Evolutionary conservation across 2,329 filamentous ascomycete genomes (phyloP), one percentile per base, ranked within the genome.

Genomic region (Cercospora zeina): DNA sequence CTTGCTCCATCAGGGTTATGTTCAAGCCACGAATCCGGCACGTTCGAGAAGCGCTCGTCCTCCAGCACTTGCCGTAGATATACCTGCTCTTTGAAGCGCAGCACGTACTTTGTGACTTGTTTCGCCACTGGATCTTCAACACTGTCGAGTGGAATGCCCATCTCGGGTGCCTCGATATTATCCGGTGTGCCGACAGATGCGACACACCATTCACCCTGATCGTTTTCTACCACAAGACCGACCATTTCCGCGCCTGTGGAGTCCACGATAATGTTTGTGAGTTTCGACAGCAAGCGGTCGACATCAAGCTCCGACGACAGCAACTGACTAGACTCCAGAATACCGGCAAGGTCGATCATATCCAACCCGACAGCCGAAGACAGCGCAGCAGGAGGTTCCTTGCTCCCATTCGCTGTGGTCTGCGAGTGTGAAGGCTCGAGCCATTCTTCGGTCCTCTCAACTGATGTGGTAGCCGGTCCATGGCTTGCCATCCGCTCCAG

Each of bases 281-380:
- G 91, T 45, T 89, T 92, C 70, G 88, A 87, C 64, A 93, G 82
- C 3, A 93, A 81, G 69, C 88, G 84, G 66, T 93, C 89, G 11
- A 93, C 85, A 66, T 89, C 84, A 10, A 93, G 77, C 55, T 92
- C 88, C 14, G 89, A 92, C 4, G 89, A 93, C 47, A 93, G 87
- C 47, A 93, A 84, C 72, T 92, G 90, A 9, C 88, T 91, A 2
- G 88, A 90, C 68, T 90, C 87, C 13, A 93, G 79, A 62, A 93
- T 93, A 24, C 88, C 88, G 45, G 90, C 87, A 64, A 93, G 76
- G 74, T 93, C 90, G 71, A 93, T 87, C 87, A 93, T 92, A 76
- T 93, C 90, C 58, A 93, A 82, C 3, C 80, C 80, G 0, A 79
- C 77, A 30, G 89, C 87, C 42, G 89, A 88, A 62, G 84, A 19